Percentiles rank a stretch among this genome's conserved stretches.
These are phyloP conservation scores for Nicotiana otophora DNA, from an alignment of 257 asterid species.

Conservation along the genomic window DNA sequence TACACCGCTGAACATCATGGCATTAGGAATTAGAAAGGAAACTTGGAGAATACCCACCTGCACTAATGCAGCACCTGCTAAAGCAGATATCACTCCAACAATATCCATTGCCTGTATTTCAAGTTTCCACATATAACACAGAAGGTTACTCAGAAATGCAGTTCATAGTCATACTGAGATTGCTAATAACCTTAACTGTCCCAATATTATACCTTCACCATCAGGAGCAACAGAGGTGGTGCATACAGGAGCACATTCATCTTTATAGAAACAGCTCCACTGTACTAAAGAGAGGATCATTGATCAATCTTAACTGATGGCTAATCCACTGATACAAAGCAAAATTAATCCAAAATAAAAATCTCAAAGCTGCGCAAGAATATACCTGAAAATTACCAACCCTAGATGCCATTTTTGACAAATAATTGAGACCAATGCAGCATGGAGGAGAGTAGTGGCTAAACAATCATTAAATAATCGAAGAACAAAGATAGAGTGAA, in stretches of 20 bases:
- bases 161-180: neutral
- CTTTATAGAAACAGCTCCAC: slow-evolving; percentile 94
- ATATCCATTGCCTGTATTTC: slow-evolving; percentile 76
- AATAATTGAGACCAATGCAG: slow-evolving; percentile 63
- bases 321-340: neutral
- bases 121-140: slow-evolving; percentile 18
- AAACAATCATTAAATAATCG: slow-evolving; percentile 97
- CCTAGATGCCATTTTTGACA: slow-evolving; percentile 93
- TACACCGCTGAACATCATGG: neutral
- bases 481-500: slow-evolving; percentile 91
- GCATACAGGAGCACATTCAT: slow-evolving; percentile 92
- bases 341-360: neutral
- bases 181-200: neutral
- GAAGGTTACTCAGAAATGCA: neutral
- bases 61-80: slow-evolving; percentile 86
- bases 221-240: slow-evolving; percentile 69
- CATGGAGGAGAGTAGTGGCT: slow-evolving; percentile 84
- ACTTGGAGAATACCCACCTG: slow-evolving; percentile 53
- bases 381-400: slow-evolving; percentile 82
- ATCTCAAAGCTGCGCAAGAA: slow-evolving; percentile 1
- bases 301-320: slow-evolving; percentile 10
- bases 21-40: neutral
- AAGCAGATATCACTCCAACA: slow-evolving; percentile 80
- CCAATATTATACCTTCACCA: slow-evolving; percentile 59
- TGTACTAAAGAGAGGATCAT: slow-evolving; percentile 55